These are phyloP conservation scores for Phytomonas sp. DNA, from an alignment of 208 protist genomes.

Conservation along the genomic window DNA sequence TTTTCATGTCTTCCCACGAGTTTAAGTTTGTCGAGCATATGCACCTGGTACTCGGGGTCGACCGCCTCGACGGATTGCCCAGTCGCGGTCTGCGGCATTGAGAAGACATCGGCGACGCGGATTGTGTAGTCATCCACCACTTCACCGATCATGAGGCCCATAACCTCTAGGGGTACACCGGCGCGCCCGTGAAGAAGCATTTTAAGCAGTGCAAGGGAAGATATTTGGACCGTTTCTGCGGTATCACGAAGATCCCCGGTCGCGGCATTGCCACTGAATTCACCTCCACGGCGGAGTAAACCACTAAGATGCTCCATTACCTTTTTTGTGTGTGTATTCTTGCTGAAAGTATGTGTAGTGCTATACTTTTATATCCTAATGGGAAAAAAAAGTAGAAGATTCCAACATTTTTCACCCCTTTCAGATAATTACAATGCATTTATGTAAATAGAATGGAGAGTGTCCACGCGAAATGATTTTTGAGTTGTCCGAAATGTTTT, in stretches of 20 bases:
- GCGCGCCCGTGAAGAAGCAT: constrained; percentile 99
- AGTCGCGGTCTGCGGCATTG: constrained; percentile 98
- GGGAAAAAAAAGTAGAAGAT: background rate
- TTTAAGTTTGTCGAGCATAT: constrained; percentile 99
- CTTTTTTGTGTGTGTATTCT: background rate
- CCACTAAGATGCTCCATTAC: background rate
- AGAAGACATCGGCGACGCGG: constrained; percentile 97
- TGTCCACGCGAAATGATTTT: background rate
- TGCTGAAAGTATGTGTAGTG: constrained; percentile 6
- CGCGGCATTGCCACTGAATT: constrained; percentile 17
- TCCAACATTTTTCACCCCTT: background rate
- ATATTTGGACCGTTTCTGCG: constrained; percentile 98
- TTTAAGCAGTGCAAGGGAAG: constrained; percentile 98
- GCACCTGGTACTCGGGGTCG: constrained; percentile 99
- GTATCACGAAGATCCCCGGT: constrained; percentile 91
- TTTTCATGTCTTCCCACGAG: constrained; percentile 97
- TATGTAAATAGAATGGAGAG: background rate
- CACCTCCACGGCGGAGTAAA: constrained; percentile 15
- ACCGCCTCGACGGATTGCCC: constrained; percentile 99
- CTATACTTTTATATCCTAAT: background rate
- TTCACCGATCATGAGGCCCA: constrained; percentile 99
- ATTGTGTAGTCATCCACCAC: constrained; percentile 99
- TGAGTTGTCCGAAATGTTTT: background rate
- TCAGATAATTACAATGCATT: background rate
- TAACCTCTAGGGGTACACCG: constrained; percentile 99